Base-by-base conservation (phyloP, 1,284 basidiomycete species). In the Cryptococcus depauperatus region DNA sequence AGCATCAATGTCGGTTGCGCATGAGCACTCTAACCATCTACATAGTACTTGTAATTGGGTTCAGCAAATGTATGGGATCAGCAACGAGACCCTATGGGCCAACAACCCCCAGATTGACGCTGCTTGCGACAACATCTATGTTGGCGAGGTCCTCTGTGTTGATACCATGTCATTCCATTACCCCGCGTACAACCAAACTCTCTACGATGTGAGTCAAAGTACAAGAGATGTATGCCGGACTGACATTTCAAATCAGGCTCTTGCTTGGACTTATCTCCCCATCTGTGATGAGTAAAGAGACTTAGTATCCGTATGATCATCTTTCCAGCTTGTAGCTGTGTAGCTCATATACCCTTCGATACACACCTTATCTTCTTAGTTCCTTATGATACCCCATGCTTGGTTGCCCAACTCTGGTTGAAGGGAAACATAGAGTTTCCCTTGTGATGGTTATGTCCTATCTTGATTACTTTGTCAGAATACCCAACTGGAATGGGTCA, bases 51-150 rank as follows among this genome's bases (percentile, higher is more conserved):
- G 71, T 51, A 52, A 52, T 13, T 59, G 54, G 48, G 56, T 73
- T 43, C 39, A 60, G 37, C 51, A 55, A 29, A 55, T 54, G 34
- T 68, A 67, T 58, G 61, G 61, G 35, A 63, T 70, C 48, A 52
- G 56, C 53, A 53, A 58, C 47, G 55, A 58, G 26, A 64, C 65
- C 2, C 59, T 73, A 21, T 66, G 56, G 56, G 27, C 55, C 41
- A 73, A 73, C 64, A 73, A 73, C 59, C 70, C 68, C 30, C 66
- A 70, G 56, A 70, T 73, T 54, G 56, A 70, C 55, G 54, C 44
- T 11, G 47, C 48, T 11, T 73, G 71, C 59, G 57, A 61, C 43
- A 72, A 71, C 64, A 66, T 72, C 50, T 73, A 73, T 60, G 56
- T 70, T 43, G 69, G 69, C 34, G 68, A 73, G 59, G 68, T 72